Conservation (phyloP, 768 basidiomycete species). For the Agaricus sinodeliciosus region DNA sequence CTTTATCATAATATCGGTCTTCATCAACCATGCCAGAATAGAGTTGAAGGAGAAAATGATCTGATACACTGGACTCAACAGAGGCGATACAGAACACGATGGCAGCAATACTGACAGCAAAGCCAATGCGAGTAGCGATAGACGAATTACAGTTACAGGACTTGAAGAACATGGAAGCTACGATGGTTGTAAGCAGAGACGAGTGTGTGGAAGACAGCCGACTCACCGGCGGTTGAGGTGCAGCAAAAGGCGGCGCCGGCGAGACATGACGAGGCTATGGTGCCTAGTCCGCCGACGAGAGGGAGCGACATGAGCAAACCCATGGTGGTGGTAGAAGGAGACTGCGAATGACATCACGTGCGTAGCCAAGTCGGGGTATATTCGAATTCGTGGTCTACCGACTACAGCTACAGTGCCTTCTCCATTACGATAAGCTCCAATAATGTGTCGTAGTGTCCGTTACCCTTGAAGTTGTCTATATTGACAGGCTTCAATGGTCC, state of each 20-base stretch:
- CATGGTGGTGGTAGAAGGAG: constrained; percentile 36
- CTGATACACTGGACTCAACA: constrained; percentile 29
- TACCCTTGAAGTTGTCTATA: constrained; percentile 26
- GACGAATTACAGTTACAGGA: constrained; percentile 99
- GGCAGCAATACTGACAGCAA: neutral
- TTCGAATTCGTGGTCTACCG: neutral
- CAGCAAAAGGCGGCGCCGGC: constrained; percentile 81
- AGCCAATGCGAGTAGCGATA: constrained; percentile 91
- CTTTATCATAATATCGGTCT: constrained; percentile 79
- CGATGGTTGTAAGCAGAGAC: constrained; percentile 11
- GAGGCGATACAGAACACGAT: neutral
- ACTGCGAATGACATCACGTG: constrained; percentile 5
- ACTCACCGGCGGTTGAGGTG: constrained; percentile 75
- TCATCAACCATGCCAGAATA: constrained; percentile 95
- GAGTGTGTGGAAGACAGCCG: neutral
- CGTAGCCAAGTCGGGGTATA: neutral
- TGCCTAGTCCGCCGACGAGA: constrained; percentile 56
- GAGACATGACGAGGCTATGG: constrained; percentile 78
- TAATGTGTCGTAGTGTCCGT: constrained; percentile 34
- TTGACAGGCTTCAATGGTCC: constrained; percentile 41
- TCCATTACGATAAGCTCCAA: constrained; percentile 41
- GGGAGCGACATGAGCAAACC: constrained; percentile 72
- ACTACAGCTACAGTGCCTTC: constrained; percentile 19
- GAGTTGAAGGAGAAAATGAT: constrained; percentile 95
- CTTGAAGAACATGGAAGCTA: constrained; percentile 95